Base-by-base conservation (phyloP, 2,329 filamentous ascomycete genomes). In the Cladosporium sp. region DNA sequence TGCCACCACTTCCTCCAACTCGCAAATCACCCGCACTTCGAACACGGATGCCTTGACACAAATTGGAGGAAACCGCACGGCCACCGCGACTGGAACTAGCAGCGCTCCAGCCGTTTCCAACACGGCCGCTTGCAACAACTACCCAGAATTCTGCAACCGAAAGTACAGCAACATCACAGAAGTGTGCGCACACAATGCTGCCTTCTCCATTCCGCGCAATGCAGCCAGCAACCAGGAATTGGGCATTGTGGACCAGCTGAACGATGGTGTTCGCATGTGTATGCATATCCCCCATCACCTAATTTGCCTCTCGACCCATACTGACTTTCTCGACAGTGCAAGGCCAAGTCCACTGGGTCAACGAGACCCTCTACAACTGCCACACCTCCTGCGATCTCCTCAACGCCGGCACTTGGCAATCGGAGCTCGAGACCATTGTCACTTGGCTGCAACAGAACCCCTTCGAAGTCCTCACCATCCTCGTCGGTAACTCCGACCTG, bases 381-480 rank as follows among this genome's bases (percentile, higher is more conserved):
- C 91, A 96, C 68, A 88, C 87, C 1, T 84, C 80, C 43, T 96
- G 91, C 70, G 81, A 89, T 59, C 74, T 95, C 3, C 79, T 95
- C 32, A 85, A 95, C 60, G 87, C 81, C 2, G 91, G 92, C 0
- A 84, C 87, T 7, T 85, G 93, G 46, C 82, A 85, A 50, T 74
- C 80, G 41, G 93, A 89, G 73, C 81, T 96, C 33, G 74, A 74
- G 6, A 77, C 75, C 0, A 86, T 95, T 10, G 77, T 76, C 34
- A 68, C 74, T 41, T 96, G 91, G 91, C 82, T 96, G 2, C 77
- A 79, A 6, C 61, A 66, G 0, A 83, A 96, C 61, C 90, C 89
- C 0, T 92, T 89, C 71, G 91, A 96, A 59, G 87, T 96, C 1
- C 81, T 96, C 22, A 91, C 89, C 1, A 84, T 96, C 58, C 76